Percentiles rank a stretch among this genome's conserved stretches.
Conservation (phyloP, 495 filamentous ascomycete species). For the Aspergillus cavernicola region DNA sequence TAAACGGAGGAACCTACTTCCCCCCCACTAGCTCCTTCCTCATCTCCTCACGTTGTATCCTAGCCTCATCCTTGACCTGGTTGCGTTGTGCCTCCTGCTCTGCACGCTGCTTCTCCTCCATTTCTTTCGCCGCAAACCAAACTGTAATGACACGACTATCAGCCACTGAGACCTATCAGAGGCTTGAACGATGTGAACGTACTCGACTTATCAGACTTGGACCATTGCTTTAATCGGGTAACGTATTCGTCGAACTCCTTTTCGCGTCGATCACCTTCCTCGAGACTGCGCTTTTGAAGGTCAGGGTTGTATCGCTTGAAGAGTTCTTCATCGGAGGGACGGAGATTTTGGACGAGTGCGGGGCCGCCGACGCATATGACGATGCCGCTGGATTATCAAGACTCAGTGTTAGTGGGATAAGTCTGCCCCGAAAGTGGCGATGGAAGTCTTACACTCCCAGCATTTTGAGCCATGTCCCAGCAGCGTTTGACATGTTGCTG, state of each 20-base stretch:
- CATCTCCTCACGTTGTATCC: constrained; percentile 53
- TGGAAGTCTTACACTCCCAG: constrained; percentile 40
- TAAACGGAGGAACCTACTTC: constrained; percentile 23
- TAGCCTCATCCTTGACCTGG: constrained; percentile 48
- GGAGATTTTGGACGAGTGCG: constrained; percentile 72
- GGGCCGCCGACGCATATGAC: constrained; percentile 77
- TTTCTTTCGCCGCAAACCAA: constrained; percentile 70
- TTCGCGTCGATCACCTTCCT: constrained; percentile 65
- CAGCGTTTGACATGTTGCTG: constrained; percentile 46
- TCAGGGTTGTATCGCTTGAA: constrained; percentile 93
- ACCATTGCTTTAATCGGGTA: constrained; percentile 75
- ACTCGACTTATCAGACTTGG: constrained; percentile 87
- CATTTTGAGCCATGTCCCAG: constrained; percentile 54
- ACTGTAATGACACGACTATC: constrained; percentile 43
- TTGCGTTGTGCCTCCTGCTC: constrained; percentile 44
- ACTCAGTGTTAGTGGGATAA: constrained; percentile 12
- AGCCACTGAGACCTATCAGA: not conserved
- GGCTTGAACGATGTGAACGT: constrained; percentile 20
- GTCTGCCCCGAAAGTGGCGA: not conserved
- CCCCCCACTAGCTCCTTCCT: constrained; percentile 46
- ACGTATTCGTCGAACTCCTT: constrained; percentile 90
- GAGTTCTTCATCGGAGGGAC: constrained; percentile 86
- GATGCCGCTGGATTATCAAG: constrained; percentile 50
- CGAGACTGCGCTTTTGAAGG: constrained; percentile 75
- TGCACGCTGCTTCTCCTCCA: constrained; percentile 46